Conservation (phyloP, 768 basidiomycete species). For the Gloeopeniophorella convolvens region DNA sequence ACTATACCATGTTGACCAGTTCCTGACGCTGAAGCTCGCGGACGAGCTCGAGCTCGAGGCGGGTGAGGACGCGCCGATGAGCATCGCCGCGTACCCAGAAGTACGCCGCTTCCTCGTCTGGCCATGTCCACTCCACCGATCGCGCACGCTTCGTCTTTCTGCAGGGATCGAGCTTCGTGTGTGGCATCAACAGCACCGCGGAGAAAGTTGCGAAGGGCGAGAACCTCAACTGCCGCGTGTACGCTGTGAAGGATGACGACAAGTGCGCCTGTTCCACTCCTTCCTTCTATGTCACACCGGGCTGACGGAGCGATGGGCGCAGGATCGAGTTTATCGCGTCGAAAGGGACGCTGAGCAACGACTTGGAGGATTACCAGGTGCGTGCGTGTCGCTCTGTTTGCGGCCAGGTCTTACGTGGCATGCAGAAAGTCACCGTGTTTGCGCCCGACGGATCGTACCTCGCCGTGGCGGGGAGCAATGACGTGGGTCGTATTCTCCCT, state of each 20-base stretch:
- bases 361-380: constrained; percentile 82
- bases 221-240: constrained; percentile 85
- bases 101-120: constrained; percentile 32
- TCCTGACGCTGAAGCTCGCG: constrained; percentile 47
- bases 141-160: constrained; percentile 26
- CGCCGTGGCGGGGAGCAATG: constrained; percentile 65
- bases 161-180: constrained; percentile 47
- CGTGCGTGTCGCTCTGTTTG: constrained; percentile 5
- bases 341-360: constrained; percentile 54
- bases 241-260: constrained; percentile 42
- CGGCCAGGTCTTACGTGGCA: constrained; percentile 13
- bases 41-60: constrained; percentile 69
- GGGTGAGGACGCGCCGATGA: constrained; percentile 96
- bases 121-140: constrained; percentile 1
- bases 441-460: constrained; percentile 62
- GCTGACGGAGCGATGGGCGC: not conserved
- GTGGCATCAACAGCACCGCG: constrained; percentile 79
- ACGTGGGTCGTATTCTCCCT: constrained; percentile 39
- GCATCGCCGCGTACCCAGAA: constrained; percentile 64
- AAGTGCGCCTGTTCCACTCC: constrained; percentile 39
- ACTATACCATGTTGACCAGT: constrained; percentile 54
- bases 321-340: constrained; percentile 52
- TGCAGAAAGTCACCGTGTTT: constrained; percentile 83
- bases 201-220: constrained; percentile 54
- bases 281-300: not conserved